These are phyloP conservation scores for Multifurca ochricompacta DNA, from an alignment of 768 basidiomycete species.

Conservation along the genomic window DNA sequence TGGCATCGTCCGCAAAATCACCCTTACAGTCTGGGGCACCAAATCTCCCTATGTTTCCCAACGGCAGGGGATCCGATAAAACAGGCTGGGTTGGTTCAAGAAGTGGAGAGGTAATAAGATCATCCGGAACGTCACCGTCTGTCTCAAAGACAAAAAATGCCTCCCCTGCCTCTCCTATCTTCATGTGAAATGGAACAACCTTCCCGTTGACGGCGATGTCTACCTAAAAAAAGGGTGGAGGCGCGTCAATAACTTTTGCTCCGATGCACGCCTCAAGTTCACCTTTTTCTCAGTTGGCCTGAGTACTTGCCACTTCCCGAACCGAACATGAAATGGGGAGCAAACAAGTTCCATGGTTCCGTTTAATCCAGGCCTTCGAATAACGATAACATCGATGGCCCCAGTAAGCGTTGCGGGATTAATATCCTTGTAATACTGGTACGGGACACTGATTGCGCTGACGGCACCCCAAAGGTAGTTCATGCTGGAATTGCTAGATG, in stretches of 20 bases:
- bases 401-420: conserved; percentile 97
- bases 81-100: conserved; percentile 52
- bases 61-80: conserved; percentile 24
- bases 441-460: conserved; percentile 76
- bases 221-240: conserved; percentile 43
- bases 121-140: conserved; percentile 85
- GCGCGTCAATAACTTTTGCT: neutral
- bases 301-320: conserved; percentile 95
- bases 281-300: conserved; percentile 92
- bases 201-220: conserved; percentile 82
- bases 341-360: conserved; percentile 70
- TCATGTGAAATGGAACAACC: conserved; percentile 90
- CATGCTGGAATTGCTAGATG: conserved; percentile 40
- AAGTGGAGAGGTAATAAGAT: conserved; percentile 90
- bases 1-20: conserved; percentile 20
- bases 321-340: conserved; percentile 95
- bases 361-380: conserved; percentile 60
- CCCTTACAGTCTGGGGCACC: conserved; percentile 31
- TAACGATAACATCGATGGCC: conserved; percentile 97
- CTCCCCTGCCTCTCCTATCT: conserved; percentile 97
- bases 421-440: conserved; percentile 88
- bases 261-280: conserved; percentile 22
- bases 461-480: conserved; percentile 86
- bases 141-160: conserved; percentile 99
- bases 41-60: conserved; percentile 33